Evolutionary conservation across 306 rosid species (phyloP).

Genomic region (Ochetophila trinervis): DNA sequence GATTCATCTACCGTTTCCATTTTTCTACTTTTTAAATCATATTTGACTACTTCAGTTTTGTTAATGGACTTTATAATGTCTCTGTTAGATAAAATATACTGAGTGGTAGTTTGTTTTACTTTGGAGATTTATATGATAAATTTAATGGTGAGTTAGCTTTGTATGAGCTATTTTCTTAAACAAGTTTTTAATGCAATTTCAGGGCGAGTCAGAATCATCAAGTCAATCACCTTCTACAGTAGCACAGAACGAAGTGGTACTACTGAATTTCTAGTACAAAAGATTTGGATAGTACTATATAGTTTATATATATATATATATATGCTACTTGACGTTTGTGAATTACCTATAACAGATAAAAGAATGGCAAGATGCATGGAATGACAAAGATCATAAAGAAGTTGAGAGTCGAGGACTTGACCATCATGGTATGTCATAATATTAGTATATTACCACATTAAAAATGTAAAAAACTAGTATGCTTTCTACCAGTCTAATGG

Average conservation of each 20-base stretch:
- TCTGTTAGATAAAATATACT: not conserved
- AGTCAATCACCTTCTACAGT: conserved; percentile 54
- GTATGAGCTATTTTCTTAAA: conserved; percentile 9
- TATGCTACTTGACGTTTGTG: conserved; percentile 16
- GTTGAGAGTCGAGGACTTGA: conserved; percentile 42
- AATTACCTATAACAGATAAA: conserved; percentile 46
- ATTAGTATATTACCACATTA: conserved; percentile 9
- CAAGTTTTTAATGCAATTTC: conserved; percentile 27
- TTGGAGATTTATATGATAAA: not conserved
- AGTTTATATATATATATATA: not conserved
- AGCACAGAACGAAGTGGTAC: conserved; percentile 49
- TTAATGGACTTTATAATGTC: too few species aligned
- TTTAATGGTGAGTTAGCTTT: not conserved
- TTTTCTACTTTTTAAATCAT: too few species aligned
- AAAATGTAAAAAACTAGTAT: not conserved
- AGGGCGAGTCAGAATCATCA: conserved; percentile 56
- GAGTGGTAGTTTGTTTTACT: not conserved
- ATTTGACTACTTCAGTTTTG: too few species aligned
- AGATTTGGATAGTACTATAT: not conserved
- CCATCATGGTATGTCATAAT: conserved; percentile 40
- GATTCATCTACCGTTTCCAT: too few species aligned
- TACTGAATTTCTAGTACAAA: conserved; percentile 4
- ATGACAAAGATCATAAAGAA: conserved; percentile 48
- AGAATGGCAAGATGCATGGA: conserved; percentile 93
- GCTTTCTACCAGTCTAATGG: not conserved